These are phyloP conservation scores for Xylaria multiplex DNA, from an alignment of 2,329 filamentous ascomycete genomes.

Conservation along the genomic window DNA sequence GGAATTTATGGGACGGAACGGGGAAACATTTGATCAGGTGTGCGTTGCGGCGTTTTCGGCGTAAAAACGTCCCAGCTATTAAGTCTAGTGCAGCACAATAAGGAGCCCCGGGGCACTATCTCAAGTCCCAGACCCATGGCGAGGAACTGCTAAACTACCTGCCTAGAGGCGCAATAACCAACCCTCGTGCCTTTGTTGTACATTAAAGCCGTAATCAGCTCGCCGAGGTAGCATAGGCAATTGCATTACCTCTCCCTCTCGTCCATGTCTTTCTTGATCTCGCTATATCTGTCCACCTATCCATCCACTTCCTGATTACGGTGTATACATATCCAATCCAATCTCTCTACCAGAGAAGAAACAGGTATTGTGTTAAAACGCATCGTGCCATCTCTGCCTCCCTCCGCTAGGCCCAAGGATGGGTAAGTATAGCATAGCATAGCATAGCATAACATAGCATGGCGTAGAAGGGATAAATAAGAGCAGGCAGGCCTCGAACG, in stretches of 20 bases:
- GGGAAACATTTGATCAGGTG: background rate
- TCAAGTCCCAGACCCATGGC: background rate
- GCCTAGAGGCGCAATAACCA: background rate
- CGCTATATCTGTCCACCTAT: background rate
- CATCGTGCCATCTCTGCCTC: background rate
- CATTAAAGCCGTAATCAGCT: conserved; percentile 6
- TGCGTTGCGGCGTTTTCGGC: conserved; percentile 25
- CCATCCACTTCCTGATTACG: background rate
- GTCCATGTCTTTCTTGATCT: too few species aligned
- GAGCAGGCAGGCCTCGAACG: too few species aligned
- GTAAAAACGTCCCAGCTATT: conserved; percentile 7
- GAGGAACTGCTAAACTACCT: too few species aligned
- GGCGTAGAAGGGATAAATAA: too few species aligned
- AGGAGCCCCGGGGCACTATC: background rate
- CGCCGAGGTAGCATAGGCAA: background rate
- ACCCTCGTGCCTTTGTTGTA: conserved; percentile 9
- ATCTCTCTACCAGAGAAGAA: background rate
- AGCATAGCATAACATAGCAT: too few species aligned
- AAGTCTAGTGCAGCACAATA: background rate
- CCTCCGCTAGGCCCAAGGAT: too few species aligned
- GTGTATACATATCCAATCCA: too few species aligned
- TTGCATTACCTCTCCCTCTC: background rate
- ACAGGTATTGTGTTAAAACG: background rate
- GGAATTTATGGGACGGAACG: conserved; percentile 1
- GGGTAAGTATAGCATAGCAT: too few species aligned